These are phyloP conservation scores for Diplodia mutila DNA, from an alignment of 2,329 filamentous ascomycete species.

Conservation along the genomic window DNA sequence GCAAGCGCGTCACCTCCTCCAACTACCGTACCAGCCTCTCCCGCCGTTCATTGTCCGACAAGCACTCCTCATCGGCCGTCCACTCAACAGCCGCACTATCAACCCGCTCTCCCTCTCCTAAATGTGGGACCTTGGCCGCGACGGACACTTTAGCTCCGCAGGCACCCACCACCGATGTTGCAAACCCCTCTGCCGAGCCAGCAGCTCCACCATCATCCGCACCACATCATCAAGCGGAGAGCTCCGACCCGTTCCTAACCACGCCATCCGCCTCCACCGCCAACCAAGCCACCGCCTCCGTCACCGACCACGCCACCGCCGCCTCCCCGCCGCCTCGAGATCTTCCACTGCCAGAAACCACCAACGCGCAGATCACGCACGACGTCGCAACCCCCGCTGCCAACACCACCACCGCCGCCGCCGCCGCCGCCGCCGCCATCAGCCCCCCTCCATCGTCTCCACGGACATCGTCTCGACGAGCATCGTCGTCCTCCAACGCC, in stretches of 20 bases:
- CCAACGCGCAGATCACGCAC: background rate
- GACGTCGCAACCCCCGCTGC: background rate
- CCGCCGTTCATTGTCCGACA: background rate
- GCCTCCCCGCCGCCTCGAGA: background rate
- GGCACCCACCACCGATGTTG: background rate
- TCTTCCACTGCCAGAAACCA: background rate
- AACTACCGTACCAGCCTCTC: background rate
- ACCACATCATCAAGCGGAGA: background rate
- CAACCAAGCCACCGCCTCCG: background rate
- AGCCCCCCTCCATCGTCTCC: background rate
- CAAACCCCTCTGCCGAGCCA: background rate
- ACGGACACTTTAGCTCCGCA: background rate
- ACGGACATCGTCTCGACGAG: background rate
- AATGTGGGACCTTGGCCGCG: background rate
- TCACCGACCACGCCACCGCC: background rate
- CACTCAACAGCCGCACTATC: background rate
- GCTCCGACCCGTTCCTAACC: too few species aligned
- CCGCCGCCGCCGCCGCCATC: background rate
- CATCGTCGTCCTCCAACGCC: background rate
- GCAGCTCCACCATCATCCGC: background rate
- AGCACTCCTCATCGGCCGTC: background rate
- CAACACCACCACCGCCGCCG: background rate
- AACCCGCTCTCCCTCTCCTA: background rate
- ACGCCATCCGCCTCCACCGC: background rate
- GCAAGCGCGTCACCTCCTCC: slow-evolving; percentile 8